Evolutionary conservation across 371 early-diverging fungal genomes (phyloP).

Genomic region (Batrachochytrium dendrobatidis): DNA sequence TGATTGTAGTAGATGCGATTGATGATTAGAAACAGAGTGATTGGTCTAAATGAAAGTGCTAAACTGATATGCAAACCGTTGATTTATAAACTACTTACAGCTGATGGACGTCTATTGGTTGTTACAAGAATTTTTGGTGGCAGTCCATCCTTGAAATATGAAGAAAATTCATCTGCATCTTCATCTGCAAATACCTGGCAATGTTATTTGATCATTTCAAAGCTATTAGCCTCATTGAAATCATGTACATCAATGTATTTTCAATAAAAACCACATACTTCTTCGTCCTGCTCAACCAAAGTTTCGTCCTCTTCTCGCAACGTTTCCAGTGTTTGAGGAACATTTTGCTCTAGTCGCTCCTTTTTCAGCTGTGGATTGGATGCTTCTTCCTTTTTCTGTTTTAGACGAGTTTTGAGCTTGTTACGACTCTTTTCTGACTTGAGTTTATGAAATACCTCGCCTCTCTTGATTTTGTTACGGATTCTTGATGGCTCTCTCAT

Average conservation of each 20-base stretch:
- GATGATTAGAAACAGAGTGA: slow-evolving; percentile 4
- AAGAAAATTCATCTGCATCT: slow-evolving; percentile 85
- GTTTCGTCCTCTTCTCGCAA: slow-evolving; percentile 91
- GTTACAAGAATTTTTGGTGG: slow-evolving; percentile 93
- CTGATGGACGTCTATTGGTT: slow-evolving; percentile 49
- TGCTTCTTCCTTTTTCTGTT: slow-evolving; percentile 69
- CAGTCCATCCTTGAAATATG: slow-evolving; percentile 74
- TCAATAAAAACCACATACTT: slow-evolving; percentile 24
- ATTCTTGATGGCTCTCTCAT: slow-evolving; percentile 19
- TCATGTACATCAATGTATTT: background rate
- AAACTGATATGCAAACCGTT: background rate
- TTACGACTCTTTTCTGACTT: slow-evolving; percentile 61
- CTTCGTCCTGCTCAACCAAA: slow-evolving; percentile 71
- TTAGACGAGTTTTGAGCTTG: slow-evolving; percentile 67
- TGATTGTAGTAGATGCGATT: background rate
- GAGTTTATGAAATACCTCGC: slow-evolving; percentile 64
- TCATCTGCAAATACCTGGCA: slow-evolving; percentile 75
- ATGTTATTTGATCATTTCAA: background rate
- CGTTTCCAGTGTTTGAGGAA: slow-evolving; percentile 88
- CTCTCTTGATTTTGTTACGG: slow-evolving; percentile 54
- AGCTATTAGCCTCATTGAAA: background rate
- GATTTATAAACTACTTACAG: slow-evolving; percentile 15
- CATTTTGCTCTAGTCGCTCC: slow-evolving; percentile 81
- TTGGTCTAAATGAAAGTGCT: background rate
- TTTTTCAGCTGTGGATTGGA: slow-evolving; percentile 83